phyloP scores from a whole-genome alignment of 768 basidiomycete genomes.

The Leccinum aurantiacum region DNA sequence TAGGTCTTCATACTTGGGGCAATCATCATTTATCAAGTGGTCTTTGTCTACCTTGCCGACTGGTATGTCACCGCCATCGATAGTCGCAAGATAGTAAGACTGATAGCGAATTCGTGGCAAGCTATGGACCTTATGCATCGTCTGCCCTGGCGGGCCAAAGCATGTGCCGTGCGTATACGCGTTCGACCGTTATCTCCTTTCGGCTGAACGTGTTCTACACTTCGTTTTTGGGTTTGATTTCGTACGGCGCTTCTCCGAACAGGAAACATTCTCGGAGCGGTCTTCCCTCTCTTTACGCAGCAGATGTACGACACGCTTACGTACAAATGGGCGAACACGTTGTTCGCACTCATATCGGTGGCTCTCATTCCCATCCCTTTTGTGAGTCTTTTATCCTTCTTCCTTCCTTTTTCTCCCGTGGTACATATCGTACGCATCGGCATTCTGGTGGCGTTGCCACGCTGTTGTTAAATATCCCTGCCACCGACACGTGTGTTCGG shows the following conservation, averaged over 20 bases:
- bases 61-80: constrained; percentile 39
- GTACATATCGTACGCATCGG: not conserved
- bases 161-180: constrained; percentile 45
- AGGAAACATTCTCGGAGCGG: constrained; percentile 52
- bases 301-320: constrained; percentile 57
- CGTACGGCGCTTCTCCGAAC: not conserved
- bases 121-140: constrained; percentile 63
- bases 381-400: constrained; percentile 34
- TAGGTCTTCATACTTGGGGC: constrained; percentile 51
- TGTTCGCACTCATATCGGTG: constrained; percentile 53
- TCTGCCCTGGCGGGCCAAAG: constrained; percentile 70
- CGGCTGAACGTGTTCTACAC: constrained; percentile 13
- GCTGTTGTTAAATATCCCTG: not conserved
- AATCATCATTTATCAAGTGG: constrained; percentile 57
- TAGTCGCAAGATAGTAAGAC: not conserved
- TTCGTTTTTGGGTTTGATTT: constrained; percentile 17
- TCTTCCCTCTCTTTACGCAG: constrained; percentile 63
- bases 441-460: not conserved
- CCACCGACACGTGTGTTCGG: not conserved
- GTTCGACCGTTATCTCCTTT: not conserved
- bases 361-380: constrained; percentile 62
- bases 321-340: constrained; percentile 60
- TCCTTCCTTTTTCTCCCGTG: not conserved
- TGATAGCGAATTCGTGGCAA: constrained; percentile 4
- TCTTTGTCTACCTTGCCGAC: constrained; percentile 64